Evolutionary conservation across 2,329 filamentous ascomycete species (phyloP).

Genomic region (Keithomyces neogunnii): DNA sequence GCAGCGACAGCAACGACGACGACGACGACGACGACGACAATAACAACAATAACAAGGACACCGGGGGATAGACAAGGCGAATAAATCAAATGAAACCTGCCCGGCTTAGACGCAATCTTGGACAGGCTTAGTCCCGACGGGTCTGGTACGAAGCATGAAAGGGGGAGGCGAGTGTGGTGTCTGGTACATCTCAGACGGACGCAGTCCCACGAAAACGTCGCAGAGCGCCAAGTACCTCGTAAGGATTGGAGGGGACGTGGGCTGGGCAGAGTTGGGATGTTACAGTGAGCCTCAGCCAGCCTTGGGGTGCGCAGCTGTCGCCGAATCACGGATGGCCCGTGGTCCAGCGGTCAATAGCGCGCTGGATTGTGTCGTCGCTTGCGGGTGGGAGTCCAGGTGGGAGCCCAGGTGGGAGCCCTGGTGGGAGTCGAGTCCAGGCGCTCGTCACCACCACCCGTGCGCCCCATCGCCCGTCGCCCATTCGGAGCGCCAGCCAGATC

Average conservation of each 20-base stretch:
- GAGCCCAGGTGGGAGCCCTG: no score
- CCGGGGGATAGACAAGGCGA: neutral
- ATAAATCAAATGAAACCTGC: constrained; percentile 1
- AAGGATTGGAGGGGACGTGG: no score
- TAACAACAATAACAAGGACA: neutral
- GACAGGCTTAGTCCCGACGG: neutral
- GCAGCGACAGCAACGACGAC: no score
- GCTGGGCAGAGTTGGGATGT: neutral
- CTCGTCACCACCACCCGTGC: no score
- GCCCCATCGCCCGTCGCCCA: neutral
- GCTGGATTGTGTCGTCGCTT: neutral
- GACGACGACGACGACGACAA: no score
- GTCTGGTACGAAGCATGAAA: neutral
- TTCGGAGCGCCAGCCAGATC: neutral
- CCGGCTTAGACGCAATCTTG: neutral
- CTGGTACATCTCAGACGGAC: neutral
- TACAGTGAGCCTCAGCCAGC: neutral
- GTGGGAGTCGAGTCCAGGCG: no score
- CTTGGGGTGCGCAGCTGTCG: neutral
- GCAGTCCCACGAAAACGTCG: neutral
- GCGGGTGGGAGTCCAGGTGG: no score
- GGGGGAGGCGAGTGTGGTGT: neutral
- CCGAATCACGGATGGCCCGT: neutral
- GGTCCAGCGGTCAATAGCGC: neutral
- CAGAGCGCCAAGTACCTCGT: neutral